phyloP scores from a whole-genome alignment of 257 asterid genomes.

The Solanum verrucosum region DNA sequence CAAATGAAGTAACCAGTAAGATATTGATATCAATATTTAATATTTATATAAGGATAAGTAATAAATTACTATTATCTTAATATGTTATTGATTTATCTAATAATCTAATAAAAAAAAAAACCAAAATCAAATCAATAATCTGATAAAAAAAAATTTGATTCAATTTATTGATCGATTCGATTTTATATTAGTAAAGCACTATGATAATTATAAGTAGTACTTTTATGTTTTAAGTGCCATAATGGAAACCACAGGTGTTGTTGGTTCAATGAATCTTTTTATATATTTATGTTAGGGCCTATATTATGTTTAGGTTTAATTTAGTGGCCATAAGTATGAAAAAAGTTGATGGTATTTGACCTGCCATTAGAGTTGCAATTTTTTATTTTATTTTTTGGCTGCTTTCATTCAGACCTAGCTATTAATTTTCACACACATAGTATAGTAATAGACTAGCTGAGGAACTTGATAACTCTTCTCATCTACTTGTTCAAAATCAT shows the following conservation, averaged over 20 bases:
- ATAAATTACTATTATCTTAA: no score
- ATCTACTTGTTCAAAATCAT: slow-evolving; percentile 4
- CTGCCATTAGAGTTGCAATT: slow-evolving; percentile 47
- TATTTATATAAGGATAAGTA: no score
- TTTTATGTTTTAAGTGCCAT: not conserved
- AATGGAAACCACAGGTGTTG: not conserved
- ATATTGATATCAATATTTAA: no score
- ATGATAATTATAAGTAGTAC: not conserved
- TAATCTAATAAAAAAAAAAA: no score
- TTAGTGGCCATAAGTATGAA: not conserved
- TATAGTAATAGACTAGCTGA: not conserved
- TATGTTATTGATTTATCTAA: no score
- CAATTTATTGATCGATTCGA: not conserved
- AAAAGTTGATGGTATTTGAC: slow-evolving; percentile 33
- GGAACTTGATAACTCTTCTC: slow-evolving; percentile 1
- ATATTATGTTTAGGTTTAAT: not conserved
- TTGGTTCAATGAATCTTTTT: not conserved
- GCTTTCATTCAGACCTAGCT: not conserved
- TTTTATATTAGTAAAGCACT: not conserved
- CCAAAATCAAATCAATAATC: no score
- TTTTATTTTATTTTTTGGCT: not conserved
- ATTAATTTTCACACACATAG: not conserved
- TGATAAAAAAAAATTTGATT: no score
- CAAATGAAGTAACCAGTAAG: no score
- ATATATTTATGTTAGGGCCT: not conserved